Evolutionary conservation across 106 monocot genomes (phyloP).

Genomic region (Phalaenopsis equestris): DNA sequence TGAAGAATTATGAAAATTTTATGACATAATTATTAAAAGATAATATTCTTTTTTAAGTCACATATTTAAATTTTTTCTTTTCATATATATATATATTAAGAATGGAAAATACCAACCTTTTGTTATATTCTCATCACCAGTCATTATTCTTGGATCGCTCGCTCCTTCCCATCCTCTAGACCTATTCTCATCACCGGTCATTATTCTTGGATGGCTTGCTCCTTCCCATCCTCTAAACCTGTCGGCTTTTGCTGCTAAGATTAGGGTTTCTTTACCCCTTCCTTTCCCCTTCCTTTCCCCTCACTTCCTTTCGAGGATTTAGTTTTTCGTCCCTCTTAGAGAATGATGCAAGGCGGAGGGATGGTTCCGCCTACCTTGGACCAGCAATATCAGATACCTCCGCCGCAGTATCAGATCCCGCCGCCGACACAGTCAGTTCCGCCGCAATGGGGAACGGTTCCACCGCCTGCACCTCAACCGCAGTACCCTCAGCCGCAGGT

Average conservation of each 20-base stretch:
- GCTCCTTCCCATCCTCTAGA: too few relatives aligned
- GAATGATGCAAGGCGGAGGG: constrained; percentile 6
- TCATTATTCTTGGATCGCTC: too few relatives aligned
- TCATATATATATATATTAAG: too few relatives aligned
- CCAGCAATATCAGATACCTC: constrained; percentile 5
- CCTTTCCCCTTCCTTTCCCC: not conserved
- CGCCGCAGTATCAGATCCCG: constrained; percentile 12
- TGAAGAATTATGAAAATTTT: too few relatives aligned
- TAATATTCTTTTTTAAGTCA: too few relatives aligned
- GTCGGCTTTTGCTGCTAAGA: not conserved
- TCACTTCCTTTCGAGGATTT: not conserved
- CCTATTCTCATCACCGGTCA: too few relatives aligned
- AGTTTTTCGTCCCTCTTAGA: not conserved
- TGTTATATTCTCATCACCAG: too few relatives aligned
- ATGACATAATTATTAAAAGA: too few relatives aligned
- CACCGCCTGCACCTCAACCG: constrained; percentile 18
- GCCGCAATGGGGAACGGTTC: constrained; percentile 11
- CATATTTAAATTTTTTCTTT: too few relatives aligned
- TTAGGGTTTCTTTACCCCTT: not conserved
- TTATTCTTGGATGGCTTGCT: too few relatives aligned
- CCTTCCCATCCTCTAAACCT: not conserved
- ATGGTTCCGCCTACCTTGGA: constrained; percentile 7
- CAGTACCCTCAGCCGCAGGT: constrained; percentile 7
- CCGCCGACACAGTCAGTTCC: constrained; percentile 15
- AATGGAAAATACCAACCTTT: too few relatives aligned